These are phyloP conservation scores for Neonectria neomacrospora DNA, from an alignment of 2,329 filamentous ascomycete genomes.

Conservation along the genomic window DNA sequence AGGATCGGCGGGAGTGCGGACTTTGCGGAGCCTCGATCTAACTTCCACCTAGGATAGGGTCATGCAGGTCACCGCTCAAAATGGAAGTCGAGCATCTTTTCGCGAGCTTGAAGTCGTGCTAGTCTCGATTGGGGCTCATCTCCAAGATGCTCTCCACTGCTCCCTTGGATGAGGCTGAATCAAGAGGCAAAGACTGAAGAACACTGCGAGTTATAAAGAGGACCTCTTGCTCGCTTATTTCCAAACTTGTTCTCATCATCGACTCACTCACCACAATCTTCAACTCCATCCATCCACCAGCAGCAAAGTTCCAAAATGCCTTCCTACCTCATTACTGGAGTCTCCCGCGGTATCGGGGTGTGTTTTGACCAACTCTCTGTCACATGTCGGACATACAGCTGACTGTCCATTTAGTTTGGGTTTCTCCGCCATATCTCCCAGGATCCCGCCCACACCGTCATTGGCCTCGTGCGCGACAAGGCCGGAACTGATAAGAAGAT, in stretches of 20 bases:
- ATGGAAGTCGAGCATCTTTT: not conserved
- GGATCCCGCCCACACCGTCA: conserved; percentile 52
- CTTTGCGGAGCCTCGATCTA: not conserved
- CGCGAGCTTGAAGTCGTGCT: not conserved
- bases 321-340: conserved; percentile 29
- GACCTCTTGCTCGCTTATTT: not conserved
- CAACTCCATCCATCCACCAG: not conserved
- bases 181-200: not conserved
- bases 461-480: conserved; percentile 58
- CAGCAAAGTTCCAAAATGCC: conserved; percentile 11
- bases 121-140: not conserved
- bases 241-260: not conserved
- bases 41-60: too few relatives aligned
- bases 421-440: conserved; percentile 57
- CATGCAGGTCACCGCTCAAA: not conserved
- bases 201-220: not conserved
- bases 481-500: conserved; percentile 51
- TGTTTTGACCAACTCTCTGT: not conserved
- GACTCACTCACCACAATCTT: not conserved
- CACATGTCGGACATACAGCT: not conserved
- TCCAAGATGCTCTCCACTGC: not conserved
- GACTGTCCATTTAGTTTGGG: conserved; percentile 23
- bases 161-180: not conserved
- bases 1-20: not conserved
- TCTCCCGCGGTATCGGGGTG: conserved; percentile 28